Base-by-base conservation (phyloP, 2,329 filamentous ascomycete genomes). In the Akanthomyces lecanii region DNA sequence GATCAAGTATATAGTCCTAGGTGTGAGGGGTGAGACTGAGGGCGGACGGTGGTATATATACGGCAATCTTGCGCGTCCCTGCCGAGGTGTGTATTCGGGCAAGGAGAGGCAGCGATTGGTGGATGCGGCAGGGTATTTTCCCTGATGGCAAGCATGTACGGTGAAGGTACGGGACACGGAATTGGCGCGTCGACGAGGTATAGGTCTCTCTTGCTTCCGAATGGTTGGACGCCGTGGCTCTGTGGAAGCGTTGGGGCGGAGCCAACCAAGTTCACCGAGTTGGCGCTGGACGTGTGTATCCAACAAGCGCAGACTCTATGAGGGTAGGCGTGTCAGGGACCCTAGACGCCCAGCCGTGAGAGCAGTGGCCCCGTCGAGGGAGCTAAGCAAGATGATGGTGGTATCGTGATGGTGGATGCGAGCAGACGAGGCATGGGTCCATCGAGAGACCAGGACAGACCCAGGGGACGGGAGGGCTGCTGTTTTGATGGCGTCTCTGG, bases 201-300 rank as follows among this genome's bases (percentile, higher is more conserved):
- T 23, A 16, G 23, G 3, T 7, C n/a, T 44, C 30, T 38, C 45
- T 28, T 30, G n/a, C 67, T 30, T 65, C 54, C 63, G 68, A 11
- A 21, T 36, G n/a, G 61, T 50, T 57, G 52, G 30, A 10, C 5
- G 30, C 28, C 5, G 33, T 38, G 44, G 44, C n/a, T n/a, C 28
- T 18, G 38, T 14, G 2, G 40, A 40, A 45, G 38, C 23, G 25
- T 23, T 5, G 63, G 65, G 65, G 51, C 57, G 48, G 66, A 68
- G 67, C 45, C 56, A 53, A 52, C 67, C 67, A 52, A 45, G 65
- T 66, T 48, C 48, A 66, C 59, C 38, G 65, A 65, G 58, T 38
- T 30, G 23, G 53, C 56, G 56, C 56, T 59, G 23, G 8, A 14
- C 30, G 33, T 30, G 16, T 23, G 54, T 16, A 16, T 56, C 54